Conservation (phyloP, 805 yeast genomes). For the Saturnispora saitoi region DNA sequence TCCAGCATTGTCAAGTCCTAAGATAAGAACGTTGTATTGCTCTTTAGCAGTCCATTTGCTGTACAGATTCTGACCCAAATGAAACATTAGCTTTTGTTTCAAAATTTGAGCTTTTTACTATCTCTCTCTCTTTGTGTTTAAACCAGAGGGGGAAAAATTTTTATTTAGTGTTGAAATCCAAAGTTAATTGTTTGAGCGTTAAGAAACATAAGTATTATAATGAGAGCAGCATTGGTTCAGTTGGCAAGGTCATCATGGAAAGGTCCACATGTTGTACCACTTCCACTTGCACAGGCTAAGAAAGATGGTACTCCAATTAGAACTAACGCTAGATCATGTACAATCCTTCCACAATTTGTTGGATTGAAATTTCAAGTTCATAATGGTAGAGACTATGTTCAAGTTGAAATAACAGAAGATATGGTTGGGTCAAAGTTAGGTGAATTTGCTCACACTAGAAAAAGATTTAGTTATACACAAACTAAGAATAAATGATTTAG, state of each 20-base stretch:
- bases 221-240: conserved; percentile 33
- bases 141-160: background rate
- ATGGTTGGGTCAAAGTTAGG: conserved; percentile 97
- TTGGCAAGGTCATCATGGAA: conserved; percentile 54
- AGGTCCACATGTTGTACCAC: conserved; percentile 89
- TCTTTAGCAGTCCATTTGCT: conserved; percentile 49
- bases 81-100: conserved; percentile 47
- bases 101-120: no score
- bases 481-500: conserved; percentile 47
- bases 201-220: conserved; percentile 12
- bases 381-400: conserved; percentile 91
- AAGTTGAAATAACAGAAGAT: conserved; percentile 78
- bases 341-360: conserved; percentile 91
- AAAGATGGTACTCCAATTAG: conserved; percentile 78
- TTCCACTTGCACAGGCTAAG: conserved; percentile 83
- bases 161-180: background rate
- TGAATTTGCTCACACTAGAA: conserved; percentile 91
- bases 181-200: background rate
- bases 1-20: conserved; percentile 95
- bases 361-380: conserved; percentile 93
- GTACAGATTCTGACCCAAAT: conserved; percentile 54
- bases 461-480: conserved; percentile 74
- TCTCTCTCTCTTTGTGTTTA: no score
- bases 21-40: conserved; percentile 68
- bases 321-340: conserved; percentile 93